Conservation (phyloP, 352 stramenopile species). For the Globisporangium nodosum region DNA sequence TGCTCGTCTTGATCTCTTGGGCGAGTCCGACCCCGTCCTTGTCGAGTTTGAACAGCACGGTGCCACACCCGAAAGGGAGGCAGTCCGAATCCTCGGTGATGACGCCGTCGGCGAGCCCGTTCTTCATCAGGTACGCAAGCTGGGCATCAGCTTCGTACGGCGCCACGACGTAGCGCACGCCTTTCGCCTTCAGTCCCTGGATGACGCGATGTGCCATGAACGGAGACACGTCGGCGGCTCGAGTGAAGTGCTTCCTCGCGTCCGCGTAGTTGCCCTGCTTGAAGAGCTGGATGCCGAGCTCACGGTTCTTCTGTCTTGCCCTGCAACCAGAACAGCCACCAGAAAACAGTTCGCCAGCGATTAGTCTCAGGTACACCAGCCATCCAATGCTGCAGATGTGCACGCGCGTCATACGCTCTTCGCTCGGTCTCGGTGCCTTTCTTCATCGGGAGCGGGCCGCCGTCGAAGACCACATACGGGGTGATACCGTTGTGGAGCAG, state of each 20-base stretch:
- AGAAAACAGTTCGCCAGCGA: background rate
- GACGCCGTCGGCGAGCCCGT: slow-evolving; percentile 86
- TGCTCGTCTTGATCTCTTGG: slow-evolving; percentile 74
- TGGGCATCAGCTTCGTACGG: slow-evolving; percentile 98
- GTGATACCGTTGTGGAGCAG: slow-evolving; percentile 50
- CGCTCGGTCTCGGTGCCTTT: slow-evolving; percentile 71
- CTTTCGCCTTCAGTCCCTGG: slow-evolving; percentile 49
- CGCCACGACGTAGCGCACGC: slow-evolving; percentile 91
- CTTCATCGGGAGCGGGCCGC: slow-evolving; percentile 70
- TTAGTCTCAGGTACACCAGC: background rate
- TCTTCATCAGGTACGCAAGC: slow-evolving; percentile 87
- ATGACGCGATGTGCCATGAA: slow-evolving; percentile 81
- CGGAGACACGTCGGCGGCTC: slow-evolving; percentile 70
- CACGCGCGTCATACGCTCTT: slow-evolving; percentile 29
- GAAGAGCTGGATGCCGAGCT: slow-evolving; percentile 53
- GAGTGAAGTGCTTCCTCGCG: slow-evolving; percentile 64
- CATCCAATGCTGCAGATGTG: background rate
- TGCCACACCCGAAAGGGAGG: slow-evolving; percentile 89
- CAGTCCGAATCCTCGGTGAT: slow-evolving; percentile 96
- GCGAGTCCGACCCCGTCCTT: slow-evolving; percentile 72
- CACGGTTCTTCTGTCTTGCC: slow-evolving; percentile 62
- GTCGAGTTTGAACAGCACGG: slow-evolving; percentile 96
- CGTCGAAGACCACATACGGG: slow-evolving; percentile 79
- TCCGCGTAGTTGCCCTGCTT: slow-evolving; percentile 49
- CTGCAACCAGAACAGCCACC: slow-evolving; percentile 13